These are phyloP conservation scores for Massarina eburnea DNA, from an alignment of 2,329 filamentous ascomycete species.

Conservation along the genomic window DNA sequence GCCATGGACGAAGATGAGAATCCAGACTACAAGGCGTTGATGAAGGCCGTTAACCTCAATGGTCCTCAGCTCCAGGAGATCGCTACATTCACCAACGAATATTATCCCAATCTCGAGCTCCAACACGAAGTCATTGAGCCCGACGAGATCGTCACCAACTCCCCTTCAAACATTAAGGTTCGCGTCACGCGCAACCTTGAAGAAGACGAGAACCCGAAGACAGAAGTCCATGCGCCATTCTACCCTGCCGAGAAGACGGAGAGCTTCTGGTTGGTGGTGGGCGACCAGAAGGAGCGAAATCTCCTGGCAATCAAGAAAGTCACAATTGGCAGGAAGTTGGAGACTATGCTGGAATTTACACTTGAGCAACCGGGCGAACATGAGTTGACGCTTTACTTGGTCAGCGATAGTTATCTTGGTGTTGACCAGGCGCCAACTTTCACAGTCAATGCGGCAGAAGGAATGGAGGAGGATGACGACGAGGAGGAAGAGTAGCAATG, in stretches of 20 bases:
- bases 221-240: constrained; percentile 90
- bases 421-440: constrained; percentile 96
- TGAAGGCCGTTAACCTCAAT: constrained; percentile 76
- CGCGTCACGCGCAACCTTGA: constrained; percentile 80
- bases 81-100: constrained; percentile 93
- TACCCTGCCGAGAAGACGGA: constrained; percentile 91
- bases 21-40: constrained; percentile 72
- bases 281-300: constrained; percentile 84
- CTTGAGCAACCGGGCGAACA: constrained; percentile 83
- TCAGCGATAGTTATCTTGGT: constrained; percentile 96
- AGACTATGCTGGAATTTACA: constrained; percentile 82
- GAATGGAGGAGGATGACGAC: constrained; percentile 91
- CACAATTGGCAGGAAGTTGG: constrained; percentile 77
- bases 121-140: constrained; percentile 84
- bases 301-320: constrained; percentile 93
- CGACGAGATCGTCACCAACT: constrained; percentile 76
- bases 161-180: constrained; percentile 79
- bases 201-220: constrained; percentile 72
- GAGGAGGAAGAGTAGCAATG: constrained; percentile 61
- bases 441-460: constrained; percentile 80
- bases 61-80: constrained; percentile 83
- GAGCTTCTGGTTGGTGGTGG: constrained; percentile 98
- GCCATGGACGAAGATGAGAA: constrained; percentile 97
- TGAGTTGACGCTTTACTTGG: constrained; percentile 86
- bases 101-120: constrained; percentile 92